Conservation (phyloP, 2,329 filamentous ascomycete genomes). For the Lojkania enalia region DNA sequence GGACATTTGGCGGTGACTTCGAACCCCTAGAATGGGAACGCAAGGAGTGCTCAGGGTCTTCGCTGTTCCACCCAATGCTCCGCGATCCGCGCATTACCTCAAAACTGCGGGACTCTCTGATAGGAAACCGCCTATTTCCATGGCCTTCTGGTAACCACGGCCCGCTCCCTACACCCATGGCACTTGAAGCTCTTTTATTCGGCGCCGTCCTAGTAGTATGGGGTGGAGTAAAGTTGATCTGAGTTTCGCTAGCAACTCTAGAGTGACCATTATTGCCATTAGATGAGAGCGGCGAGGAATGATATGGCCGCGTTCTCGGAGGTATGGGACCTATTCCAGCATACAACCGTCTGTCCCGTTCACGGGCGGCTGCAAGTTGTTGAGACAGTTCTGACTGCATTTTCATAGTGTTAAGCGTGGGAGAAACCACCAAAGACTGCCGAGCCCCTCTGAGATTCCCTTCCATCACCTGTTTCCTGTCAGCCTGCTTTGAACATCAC, state of each 20-base stretch:
- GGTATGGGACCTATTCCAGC: slow-evolving; percentile 43
- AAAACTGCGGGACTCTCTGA: slow-evolving; percentile 45
- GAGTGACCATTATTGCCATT: slow-evolving; percentile 41
- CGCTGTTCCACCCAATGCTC: slow-evolving; percentile 21
- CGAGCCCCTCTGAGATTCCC: slow-evolving; percentile 82
- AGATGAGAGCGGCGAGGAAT: slow-evolving; percentile 37
- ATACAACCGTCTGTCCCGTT: slow-evolving; percentile 41
- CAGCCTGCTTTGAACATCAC: slow-evolving; percentile 20
- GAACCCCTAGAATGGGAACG: slow-evolving; percentile 47
- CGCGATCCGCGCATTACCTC: slow-evolving; percentile 43
- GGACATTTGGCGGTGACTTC: slow-evolving; percentile 32
- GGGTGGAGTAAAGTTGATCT: slow-evolving; percentile 37
- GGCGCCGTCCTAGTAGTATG: slow-evolving; percentile 29
- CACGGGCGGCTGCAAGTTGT: slow-evolving; percentile 39
- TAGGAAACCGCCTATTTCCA: slow-evolving; percentile 40
- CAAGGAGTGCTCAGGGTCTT: slow-evolving; percentile 33
- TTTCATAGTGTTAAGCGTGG: slow-evolving; percentile 52
- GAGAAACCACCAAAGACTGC: slow-evolving; percentile 62
- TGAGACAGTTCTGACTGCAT: slow-evolving; percentile 37
- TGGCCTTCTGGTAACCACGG: slow-evolving; percentile 44
- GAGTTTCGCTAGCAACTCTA: slow-evolving; percentile 48
- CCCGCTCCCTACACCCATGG: slow-evolving; percentile 41
- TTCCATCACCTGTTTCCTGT: slow-evolving; percentile 76
- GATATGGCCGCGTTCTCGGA: slow-evolving; percentile 34
- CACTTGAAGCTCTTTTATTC: slow-evolving; percentile 45